Percentiles rank a stretch among this genome's conserved stretches.
phyloP scores from a whole-genome alignment of 345 rosid species.

The Citropsis articulata region DNA sequence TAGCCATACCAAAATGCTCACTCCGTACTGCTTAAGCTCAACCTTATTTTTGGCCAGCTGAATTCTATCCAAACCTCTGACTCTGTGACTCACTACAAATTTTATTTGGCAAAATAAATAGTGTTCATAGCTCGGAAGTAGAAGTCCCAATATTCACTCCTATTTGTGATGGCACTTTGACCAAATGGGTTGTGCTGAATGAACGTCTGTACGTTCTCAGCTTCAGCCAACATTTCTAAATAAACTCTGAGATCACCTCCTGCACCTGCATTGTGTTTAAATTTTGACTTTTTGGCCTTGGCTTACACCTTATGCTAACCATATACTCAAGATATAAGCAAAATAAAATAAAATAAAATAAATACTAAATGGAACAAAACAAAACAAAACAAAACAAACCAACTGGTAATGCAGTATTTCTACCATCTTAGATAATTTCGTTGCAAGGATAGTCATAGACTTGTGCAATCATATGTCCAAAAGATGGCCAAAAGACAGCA shows the following conservation, averaged over 20 bases:
- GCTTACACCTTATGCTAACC: background rate
- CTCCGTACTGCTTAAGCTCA: background rate
- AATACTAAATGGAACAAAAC: too few species aligned
- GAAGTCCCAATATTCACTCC: slow-evolving; percentile 57
- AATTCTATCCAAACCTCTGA: background rate
- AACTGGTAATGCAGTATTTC: background rate
- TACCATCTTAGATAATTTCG: background rate
- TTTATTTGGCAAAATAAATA: background rate
- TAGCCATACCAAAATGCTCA: background rate
- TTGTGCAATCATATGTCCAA: background rate
- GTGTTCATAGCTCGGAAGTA: slow-evolving; percentile 35
- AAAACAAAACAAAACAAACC: too few species aligned
- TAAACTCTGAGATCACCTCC: slow-evolving; percentile 70
- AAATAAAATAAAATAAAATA: too few species aligned
- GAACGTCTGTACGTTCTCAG: slow-evolving; percentile 54
- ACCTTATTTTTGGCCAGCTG: background rate
- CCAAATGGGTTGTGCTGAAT: slow-evolving; percentile 70
- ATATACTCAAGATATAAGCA: background rate
- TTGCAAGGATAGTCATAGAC: background rate
- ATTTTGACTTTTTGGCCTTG: background rate
- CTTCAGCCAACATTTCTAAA: slow-evolving; percentile 52
- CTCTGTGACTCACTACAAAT: background rate
- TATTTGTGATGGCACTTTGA: slow-evolving; percentile 57
- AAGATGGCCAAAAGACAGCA: background rate
- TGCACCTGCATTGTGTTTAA: slow-evolving; percentile 39